Conservation (phyloP, 768 basidiomycete genomes). For the Mycena metata region DNA sequence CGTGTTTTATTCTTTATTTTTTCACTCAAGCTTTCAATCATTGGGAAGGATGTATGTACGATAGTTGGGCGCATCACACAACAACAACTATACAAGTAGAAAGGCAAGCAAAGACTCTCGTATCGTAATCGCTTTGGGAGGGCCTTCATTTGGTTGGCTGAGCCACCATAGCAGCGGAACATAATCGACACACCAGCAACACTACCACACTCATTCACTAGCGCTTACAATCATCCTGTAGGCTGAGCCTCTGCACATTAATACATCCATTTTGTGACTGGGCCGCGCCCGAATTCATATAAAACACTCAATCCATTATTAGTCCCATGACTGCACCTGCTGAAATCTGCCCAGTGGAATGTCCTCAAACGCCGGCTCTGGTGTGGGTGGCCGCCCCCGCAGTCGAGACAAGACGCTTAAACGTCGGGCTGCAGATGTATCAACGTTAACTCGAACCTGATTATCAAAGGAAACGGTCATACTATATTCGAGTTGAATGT, state of each 20-base stretch:
- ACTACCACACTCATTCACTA: constrained; percentile 28
- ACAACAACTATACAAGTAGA: constrained; percentile 26
- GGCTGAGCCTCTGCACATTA: constrained; percentile 35
- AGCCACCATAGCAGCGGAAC: constrained; percentile 31
- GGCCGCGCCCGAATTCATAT: constrained; percentile 35
- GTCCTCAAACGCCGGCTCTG: constrained; percentile 50
- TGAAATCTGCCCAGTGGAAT: constrained; percentile 34
- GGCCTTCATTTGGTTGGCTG: constrained; percentile 36
- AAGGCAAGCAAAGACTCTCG: constrained; percentile 22
- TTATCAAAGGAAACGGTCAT: constrained; percentile 16
- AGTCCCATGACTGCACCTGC: constrained; percentile 36
- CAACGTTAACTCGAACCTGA: constrained; percentile 18
- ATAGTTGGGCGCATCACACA: constrained; percentile 33
- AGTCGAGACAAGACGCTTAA: constrained; percentile 66
- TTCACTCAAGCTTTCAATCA: constrained; percentile 35
- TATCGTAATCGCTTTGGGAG: constrained; percentile 17
- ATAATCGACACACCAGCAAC: constrained; percentile 9
- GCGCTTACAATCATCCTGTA: constrained; percentile 9
- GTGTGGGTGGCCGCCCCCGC: constrained; percentile 64
- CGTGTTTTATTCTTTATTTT: constrained; percentile 30
- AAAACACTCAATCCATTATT: constrained; percentile 17
- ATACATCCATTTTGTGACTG: constrained; percentile 32
- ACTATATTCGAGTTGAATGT: constrained; percentile 77
- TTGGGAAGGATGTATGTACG: constrained; percentile 38
- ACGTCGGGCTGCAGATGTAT: constrained; percentile 57